Conservation (phyloP, 2,329 filamentous ascomycete genomes). For the Colletotrichum phormii region DNA sequence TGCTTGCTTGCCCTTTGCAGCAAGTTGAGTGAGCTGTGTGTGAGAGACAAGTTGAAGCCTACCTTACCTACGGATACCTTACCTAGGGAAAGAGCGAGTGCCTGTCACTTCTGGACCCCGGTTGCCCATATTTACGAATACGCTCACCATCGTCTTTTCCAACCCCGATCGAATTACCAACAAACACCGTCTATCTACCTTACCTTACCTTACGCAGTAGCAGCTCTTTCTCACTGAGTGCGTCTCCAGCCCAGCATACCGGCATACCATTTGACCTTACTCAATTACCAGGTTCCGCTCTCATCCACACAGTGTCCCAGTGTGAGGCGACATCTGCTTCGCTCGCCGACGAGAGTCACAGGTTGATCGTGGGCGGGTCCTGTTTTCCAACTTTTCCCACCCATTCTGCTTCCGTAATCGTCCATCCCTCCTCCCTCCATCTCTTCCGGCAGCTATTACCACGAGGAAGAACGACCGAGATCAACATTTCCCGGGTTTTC, state of each 20-base stretch:
- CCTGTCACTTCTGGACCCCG: neutral
- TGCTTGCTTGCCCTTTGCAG: neutral
- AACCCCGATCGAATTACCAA: neutral
- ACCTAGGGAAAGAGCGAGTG: neutral
- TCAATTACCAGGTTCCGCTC: too few relatives aligned
- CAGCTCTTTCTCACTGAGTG: neutral
- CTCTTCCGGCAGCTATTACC: neutral
- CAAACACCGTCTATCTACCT: neutral
- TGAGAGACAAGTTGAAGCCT: neutral
- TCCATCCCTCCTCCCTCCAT: constrained; percentile 5
- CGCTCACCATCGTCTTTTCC: neutral
- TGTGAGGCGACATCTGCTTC: neutral
- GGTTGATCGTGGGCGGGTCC: constrained; percentile 23
- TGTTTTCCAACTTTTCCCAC: constrained; percentile 4
- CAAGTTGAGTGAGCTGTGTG: neutral
- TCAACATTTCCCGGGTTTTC: neutral
- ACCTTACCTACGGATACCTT: too few relatives aligned
- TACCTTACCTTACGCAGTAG: neutral
- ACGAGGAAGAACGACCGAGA: constrained; percentile 9
- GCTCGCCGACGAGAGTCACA: neutral
- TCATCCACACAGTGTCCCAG: neutral
- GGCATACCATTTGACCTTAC: neutral
- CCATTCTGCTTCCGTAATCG: constrained; percentile 31
- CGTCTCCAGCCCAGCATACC: neutral
- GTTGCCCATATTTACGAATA: neutral